These are phyloP conservation scores for Colletotrichum costaricense DNA, from an alignment of 2,329 filamentous ascomycete genomes.

Conservation along the genomic window DNA sequence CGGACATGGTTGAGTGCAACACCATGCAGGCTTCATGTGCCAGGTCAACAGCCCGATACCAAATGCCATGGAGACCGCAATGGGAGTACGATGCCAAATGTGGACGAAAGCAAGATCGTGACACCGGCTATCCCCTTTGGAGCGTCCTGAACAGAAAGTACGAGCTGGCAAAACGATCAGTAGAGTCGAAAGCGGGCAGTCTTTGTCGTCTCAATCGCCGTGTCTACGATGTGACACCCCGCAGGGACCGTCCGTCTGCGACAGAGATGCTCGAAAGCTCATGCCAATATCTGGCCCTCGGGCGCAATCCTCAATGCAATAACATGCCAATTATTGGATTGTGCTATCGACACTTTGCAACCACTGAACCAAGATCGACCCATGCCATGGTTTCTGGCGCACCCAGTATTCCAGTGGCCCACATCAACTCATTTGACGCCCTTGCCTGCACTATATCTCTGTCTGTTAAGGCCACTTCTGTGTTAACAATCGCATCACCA, in stretches of 20 bases:
- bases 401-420: neutral
- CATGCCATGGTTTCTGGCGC: neutral
- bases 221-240: neutral
- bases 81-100: neutral
- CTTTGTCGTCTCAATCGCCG: neutral
- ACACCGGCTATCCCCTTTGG: neutral
- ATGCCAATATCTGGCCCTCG: neutral
- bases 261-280: slow-evolving; percentile 1
- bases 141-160: neutral
- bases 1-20: neutral
- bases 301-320: neutral
- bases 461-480: neutral
- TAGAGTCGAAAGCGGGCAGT: neutral
- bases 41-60: neutral
- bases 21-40: neutral
- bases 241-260: slow-evolving; percentile 24
- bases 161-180: neutral
- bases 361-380: neutral
- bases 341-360: neutral
- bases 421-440: neutral
- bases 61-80: neutral
- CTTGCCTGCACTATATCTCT: neutral
- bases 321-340: slow-evolving; percentile 6
- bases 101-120: neutral
- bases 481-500: slow-evolving; percentile 1